phyloP scores from a whole-genome alignment of 139 green algal genomes.

The Eudorina sp. region DNA sequence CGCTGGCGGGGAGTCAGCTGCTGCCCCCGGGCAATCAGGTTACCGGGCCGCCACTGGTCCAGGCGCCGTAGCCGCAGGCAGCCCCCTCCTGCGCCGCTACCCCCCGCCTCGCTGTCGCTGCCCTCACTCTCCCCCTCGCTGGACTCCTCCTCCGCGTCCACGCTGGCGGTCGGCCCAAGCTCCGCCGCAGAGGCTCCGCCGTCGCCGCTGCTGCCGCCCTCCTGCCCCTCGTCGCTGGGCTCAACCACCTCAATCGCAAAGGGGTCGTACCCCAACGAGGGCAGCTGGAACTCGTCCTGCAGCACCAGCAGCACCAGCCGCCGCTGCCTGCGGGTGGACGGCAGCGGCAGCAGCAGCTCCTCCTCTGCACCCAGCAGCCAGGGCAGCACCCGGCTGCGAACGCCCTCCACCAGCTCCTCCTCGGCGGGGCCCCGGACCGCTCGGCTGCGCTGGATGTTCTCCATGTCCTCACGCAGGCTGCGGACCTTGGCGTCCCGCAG shows the following conservation, averaged over 20 bases:
- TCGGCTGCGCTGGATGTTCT: not conserved
- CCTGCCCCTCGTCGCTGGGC: not conserved
- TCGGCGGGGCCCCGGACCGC: not conserved
- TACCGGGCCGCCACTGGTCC: not conserved
- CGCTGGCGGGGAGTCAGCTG: conserved; percentile 20
- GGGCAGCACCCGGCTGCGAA: not conserved
- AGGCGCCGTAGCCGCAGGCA: conserved; percentile 8
- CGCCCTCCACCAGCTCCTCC: not conserved
- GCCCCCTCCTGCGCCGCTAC: not conserved
- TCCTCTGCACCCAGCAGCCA: conserved; percentile 4
- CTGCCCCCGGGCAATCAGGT: not conserved
- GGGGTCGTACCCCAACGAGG: not conserved
- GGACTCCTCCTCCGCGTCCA: not conserved
- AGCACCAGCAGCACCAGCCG: conserved; percentile 16
- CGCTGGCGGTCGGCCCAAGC: not conserved
- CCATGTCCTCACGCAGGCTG: not conserved
- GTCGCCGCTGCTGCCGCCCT: not conserved
- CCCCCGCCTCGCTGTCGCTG: not conserved
- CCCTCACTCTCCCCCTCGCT: not conserved
- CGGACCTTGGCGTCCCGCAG: not conserved
- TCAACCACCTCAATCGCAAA: conserved; percentile 4
- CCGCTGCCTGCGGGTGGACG: not conserved
- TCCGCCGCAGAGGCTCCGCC: not conserved
- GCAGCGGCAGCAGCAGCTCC: conserved; percentile 32
- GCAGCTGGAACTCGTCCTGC: conserved; percentile 19